Evolutionary conservation across 495 filamentous ascomycete species (phyloP).

Genomic region (Amniculicola lignicola): DNA sequence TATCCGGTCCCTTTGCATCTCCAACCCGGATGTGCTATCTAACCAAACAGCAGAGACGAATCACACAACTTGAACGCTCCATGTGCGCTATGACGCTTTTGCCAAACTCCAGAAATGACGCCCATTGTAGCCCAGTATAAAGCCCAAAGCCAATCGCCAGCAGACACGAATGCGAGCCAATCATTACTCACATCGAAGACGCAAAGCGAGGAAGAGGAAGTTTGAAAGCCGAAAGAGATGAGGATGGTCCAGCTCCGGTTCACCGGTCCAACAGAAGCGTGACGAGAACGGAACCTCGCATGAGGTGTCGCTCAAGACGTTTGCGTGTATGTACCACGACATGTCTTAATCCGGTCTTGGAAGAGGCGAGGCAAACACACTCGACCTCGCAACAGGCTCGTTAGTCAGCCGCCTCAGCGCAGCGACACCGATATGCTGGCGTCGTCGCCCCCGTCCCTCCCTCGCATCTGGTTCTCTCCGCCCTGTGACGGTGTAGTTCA

Average conservation of each 20-base stretch:
- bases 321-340: neutral
- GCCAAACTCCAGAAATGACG: too few species aligned
- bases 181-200: too few species aligned
- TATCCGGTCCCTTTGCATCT: too few species aligned
- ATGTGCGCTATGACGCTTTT: too few species aligned
- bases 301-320: neutral
- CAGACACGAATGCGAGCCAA: too few species aligned
- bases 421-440: slow-evolving; percentile 19
- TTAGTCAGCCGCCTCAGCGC: neutral
- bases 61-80: too few species aligned
- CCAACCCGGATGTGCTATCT: too few species aligned
- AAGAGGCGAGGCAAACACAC: neutral
- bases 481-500: slow-evolving; percentile 16
- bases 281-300: neutral
- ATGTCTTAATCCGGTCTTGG: neutral
- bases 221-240: neutral
- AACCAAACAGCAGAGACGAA: too few species aligned
- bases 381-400: neutral
- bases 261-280: slow-evolving; percentile 6
- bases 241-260: slow-evolving; percentile 2
- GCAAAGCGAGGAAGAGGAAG: too few species aligned
- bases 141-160: too few species aligned
- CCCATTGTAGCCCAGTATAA: too few species aligned
- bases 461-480: slow-evolving; percentile 5
- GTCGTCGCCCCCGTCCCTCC: neutral